Evolutionary conservation across 331 rosid genomes (phyloP).

Genomic region (Quercus tomentella): DNA sequence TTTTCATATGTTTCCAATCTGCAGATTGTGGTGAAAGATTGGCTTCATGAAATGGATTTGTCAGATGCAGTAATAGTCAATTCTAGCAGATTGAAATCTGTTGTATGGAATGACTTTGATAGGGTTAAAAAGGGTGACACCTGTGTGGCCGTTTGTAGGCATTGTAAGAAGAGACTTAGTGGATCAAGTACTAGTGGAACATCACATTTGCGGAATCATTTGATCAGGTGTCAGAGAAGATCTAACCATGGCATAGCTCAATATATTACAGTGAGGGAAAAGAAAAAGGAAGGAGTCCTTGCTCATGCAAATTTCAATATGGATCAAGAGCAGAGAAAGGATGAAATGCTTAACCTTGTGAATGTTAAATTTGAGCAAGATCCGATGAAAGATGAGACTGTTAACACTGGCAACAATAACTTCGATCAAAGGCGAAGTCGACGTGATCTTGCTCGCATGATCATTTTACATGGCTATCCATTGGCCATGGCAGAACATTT

Average conservation of each 20-base stretch:
- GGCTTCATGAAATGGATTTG: slow-evolving; percentile 77
- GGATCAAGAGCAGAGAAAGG: slow-evolving; percentile 76
- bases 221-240: slow-evolving; percentile 91
- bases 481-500: slow-evolving; percentile 94
- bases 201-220: slow-evolving; percentile 95
- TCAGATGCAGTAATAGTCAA: slow-evolving; percentile 83
- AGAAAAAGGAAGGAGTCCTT: slow-evolving; percentile 74
- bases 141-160: slow-evolving; percentile 90
- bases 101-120: slow-evolving; percentile 98
- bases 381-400: slow-evolving; percentile 62
- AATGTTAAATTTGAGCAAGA: slow-evolving; percentile 89
- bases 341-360: slow-evolving; percentile 69
- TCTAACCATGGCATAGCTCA: slow-evolving; percentile 64
- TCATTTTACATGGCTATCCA: slow-evolving; percentile 92
- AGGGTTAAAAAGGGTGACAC: slow-evolving; percentile 92
- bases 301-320: slow-evolving; percentile 57
- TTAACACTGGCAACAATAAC: slow-evolving; percentile 44
- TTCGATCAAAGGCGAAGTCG: slow-evolving; percentile 87
- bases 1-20: not conserved
- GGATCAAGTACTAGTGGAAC: slow-evolving; percentile 99
- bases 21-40: slow-evolving; percentile 36
- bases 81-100: slow-evolving; percentile 90
- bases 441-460: slow-evolving; percentile 97
- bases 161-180: slow-evolving; percentile 93
- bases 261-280: slow-evolving; percentile 63